Conservation (phyloP, 441 rosid genomes). For the Monsonia emarginata region DNA sequence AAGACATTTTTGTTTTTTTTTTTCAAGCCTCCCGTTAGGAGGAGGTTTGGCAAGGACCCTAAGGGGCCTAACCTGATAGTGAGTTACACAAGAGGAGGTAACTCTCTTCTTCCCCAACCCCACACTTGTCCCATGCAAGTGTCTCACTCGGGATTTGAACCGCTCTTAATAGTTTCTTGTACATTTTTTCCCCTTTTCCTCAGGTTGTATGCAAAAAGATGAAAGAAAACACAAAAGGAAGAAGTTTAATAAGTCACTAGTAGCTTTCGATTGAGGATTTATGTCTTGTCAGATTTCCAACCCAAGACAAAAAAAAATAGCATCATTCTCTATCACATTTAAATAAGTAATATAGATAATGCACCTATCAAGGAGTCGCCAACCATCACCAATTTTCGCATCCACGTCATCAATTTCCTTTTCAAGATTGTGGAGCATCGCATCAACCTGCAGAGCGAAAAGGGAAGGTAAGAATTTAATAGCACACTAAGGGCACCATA, state of each 20-base stretch:
- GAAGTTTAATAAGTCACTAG: background rate
- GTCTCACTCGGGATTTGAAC: too few species aligned
- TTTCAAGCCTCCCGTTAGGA: too few species aligned
- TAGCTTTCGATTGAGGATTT: background rate
- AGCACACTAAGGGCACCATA: background rate
- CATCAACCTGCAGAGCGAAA: constrained; percentile 46
- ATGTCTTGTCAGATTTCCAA: too few species aligned
- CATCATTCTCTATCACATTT: background rate
- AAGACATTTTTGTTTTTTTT: too few species aligned
- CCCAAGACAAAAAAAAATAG: background rate
- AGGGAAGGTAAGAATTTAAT: constrained; percentile 16
- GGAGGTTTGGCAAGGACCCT: too few species aligned
- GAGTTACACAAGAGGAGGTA: too few species aligned
- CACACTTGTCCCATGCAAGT: too few species aligned
- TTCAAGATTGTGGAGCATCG: constrained; percentile 76
- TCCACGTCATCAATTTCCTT: constrained; percentile 83
- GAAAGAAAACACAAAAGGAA: background rate
- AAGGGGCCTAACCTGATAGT: too few species aligned
- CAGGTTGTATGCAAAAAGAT: background rate
- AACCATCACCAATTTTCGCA: constrained; percentile 62
- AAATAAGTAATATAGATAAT: constrained; percentile 3
- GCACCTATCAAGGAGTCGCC: constrained; percentile 78
- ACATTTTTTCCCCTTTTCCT: background rate
- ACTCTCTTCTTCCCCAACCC: too few species aligned
- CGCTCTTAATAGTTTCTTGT: too few species aligned